Base-by-base conservation (phyloP, 345 rosid species). In the Adansonia digitata region DNA sequence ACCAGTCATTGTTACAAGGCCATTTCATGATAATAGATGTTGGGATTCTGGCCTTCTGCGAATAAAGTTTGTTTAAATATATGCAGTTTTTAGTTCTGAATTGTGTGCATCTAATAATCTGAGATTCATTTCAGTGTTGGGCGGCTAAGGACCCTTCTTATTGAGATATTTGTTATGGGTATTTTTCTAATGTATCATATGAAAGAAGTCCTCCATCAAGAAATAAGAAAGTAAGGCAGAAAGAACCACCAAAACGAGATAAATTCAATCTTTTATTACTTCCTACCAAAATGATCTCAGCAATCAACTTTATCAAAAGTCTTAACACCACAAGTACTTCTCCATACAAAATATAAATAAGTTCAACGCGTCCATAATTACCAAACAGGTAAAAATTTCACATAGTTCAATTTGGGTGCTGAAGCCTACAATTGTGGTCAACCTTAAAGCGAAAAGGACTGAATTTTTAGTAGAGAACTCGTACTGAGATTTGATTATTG, bases 401-500 rank as follows among this genome's bases (percentile, higher is more conserved):
- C 56, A 57, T 15, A 9, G 24, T 72, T 56, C 66, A 72, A 46
- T 9, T 27, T 17, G 57, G 56, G 35, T 0, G 15, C 48, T 5
- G 42, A 69, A 69, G 42, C 26, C 71, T 43, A 43, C 37, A 5
- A 26, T 24, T 12, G 31, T 67, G 59, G 14, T 49, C 49, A 37
- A 40, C 26, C 37, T 45, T 26, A 13, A 48, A 9, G 26, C 24
- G 11, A 68, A 46, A 65, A n/a, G 4, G 7, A 69, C 8, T 27
- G 14, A 37, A 22, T 31, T 27, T 22, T 17, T 79, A 93, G 75
- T 90, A 87, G 40, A 93, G 93, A 77, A 91, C 90, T 82, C 88
- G 92, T 77, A 91, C 70, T 0, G 69, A 63, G 57, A 93, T 80
- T 80, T 81, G 92, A 79, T 70, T 78, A 74, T 90, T 91, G 78